phyloP scores from a whole-genome alignment of 306 rosid species.

The Malus sylvestris region DNA sequence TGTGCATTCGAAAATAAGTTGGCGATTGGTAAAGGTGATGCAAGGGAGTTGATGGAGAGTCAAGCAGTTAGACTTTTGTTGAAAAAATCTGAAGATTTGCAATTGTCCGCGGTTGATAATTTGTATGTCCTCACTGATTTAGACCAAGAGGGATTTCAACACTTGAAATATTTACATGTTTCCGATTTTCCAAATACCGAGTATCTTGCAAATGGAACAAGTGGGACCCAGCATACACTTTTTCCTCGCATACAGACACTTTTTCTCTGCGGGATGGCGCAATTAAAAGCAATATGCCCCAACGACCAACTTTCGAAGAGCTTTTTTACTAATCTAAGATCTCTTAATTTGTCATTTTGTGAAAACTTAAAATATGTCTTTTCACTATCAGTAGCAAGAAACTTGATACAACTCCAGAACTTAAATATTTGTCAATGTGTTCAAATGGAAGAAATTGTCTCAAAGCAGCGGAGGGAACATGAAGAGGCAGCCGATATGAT shows the following conservation, averaged over 20 bases:
- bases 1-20: not conserved
- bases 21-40: fast-evolving
- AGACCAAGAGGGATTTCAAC: not conserved
- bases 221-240: not conserved
- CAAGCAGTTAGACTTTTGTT: not conserved
- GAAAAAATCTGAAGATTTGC: not conserved
- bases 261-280: fast-evolving
- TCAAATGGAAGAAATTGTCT: not conserved
- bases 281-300: not conserved
- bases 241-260: not conserved
- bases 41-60: not conserved
- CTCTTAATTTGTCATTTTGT: fast-evolving
- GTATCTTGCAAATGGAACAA: not conserved
- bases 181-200: fast-evolving
- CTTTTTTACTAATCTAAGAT: not conserved
- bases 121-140: not conserved
- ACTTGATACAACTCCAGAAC: not conserved
- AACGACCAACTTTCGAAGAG: not conserved
- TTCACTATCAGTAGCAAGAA: not conserved
- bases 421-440: fast-evolving
- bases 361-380: fast-evolving
- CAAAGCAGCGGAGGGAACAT: not conserved
- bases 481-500: not conserved
- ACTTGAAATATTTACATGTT: not conserved
- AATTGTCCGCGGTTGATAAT: not conserved